Evolutionary conservation across 495 filamentous ascomycete genomes (phyloP).

Genomic region (Hyaloscypha bicolor): DNA sequence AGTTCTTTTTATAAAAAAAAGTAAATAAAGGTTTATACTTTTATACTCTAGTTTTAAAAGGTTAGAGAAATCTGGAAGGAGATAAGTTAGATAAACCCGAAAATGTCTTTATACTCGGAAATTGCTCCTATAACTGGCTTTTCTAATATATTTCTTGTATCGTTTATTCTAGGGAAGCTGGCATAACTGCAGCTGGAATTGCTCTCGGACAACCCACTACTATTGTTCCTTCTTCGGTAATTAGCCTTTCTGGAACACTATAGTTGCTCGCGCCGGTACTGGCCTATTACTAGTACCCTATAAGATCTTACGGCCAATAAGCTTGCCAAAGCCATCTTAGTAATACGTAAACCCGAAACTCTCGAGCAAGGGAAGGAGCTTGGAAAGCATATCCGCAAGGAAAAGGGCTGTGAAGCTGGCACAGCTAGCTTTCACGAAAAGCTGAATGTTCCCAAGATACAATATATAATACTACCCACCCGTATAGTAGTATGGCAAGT

Average conservation of each 20-base stretch:
- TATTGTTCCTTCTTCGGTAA: conserved; percentile 72
- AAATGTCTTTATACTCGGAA: conserved; percentile 62
- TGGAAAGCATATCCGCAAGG: conserved; percentile 38
- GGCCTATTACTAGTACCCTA: conserved; percentile 71
- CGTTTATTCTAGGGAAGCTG: conserved; percentile 67
- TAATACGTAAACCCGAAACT: conserved; percentile 61
- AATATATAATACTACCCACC: conserved; percentile 64
- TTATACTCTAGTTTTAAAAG: conserved; percentile 64
- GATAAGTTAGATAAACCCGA: conserved; percentile 46
- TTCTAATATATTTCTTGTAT: conserved; percentile 60
- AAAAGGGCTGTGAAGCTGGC: conserved; percentile 68
- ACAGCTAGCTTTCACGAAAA: conserved; percentile 68
- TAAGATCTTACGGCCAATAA: conserved; percentile 63
- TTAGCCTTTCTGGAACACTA: conserved; percentile 58
- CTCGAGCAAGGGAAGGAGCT: conserved; percentile 57
- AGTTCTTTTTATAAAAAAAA: too few species aligned
- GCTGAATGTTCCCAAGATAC: conserved; percentile 59
- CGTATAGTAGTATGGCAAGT: conserved; percentile 68
- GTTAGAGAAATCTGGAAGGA: conserved; percentile 62
- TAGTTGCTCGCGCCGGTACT: conserved; percentile 58
- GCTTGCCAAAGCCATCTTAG: conserved; percentile 67
- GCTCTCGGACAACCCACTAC: conserved; percentile 62
- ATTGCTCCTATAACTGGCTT: conserved; percentile 70
- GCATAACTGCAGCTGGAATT: conserved; percentile 64
- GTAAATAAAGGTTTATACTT: too few species aligned